Base-by-base conservation (phyloP, 495 filamentous ascomycete genomes). In the Aspergillus olivimuriae region DNA sequence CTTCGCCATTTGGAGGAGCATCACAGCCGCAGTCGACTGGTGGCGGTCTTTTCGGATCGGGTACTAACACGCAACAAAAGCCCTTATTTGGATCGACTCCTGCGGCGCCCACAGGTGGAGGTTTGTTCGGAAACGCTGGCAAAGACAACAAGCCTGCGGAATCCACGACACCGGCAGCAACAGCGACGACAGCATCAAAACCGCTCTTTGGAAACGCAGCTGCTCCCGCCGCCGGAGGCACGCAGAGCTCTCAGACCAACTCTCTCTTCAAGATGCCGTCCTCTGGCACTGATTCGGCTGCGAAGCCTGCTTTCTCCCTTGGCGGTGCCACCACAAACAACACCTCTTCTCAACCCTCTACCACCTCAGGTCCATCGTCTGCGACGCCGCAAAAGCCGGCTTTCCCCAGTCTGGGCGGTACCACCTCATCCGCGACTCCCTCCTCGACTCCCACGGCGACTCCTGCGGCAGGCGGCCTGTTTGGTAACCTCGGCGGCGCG, bases 391-490 rank as follows among this genome's bases (percentile, higher is more conserved):
- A 68, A 47, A 71, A 66, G 44, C 52, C 68, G 32, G 42, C 69
- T 15, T 72, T 75, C 50, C 53, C 60, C 31, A 30, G 40, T 18
- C 46, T 65, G 7, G 62, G 63, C 11, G 65, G 61, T 10, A 44
- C 67, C 33, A 52, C 66, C 21, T 57, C 66, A 4, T 61, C 67
- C 1, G 51, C 63, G 39, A 52, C 61, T 4, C 56, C 65, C 4
- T 67, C 72, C 4, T 52, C 65, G 7, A 61, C 69, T 9, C 61
- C 62, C 16, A 55, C 62, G n/a, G 56, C 73, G 43, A 57, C 66
- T 44, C 52, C 64, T 41, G 40, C 57, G n/a, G n/a, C n/a, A 19
- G 56, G 62, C 14, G 52, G 60, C 20, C 41, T 76, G 24, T 76
- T 77, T 40, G 21, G 52, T 8, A 55, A 44, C 6, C 45, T 66